Percentiles rank a stretch among this genome's conserved stretches.
Conservation (phyloP, 2,329 filamentous ascomycete species). For the Fusarium newnesense region DNA sequence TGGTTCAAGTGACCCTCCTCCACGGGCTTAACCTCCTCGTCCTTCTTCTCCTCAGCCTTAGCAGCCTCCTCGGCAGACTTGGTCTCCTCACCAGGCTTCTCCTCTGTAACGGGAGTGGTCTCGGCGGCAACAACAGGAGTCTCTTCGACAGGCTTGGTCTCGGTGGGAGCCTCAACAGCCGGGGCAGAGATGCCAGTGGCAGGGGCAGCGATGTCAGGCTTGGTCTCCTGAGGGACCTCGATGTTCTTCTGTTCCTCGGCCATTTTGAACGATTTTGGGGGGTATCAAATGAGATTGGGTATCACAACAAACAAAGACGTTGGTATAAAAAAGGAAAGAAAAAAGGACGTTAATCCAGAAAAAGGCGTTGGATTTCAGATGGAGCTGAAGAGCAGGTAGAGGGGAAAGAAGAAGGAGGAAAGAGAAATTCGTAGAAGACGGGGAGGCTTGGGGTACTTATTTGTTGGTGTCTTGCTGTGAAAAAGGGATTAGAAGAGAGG, state of each 20-base stretch:
- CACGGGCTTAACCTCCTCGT: constrained; percentile 73
- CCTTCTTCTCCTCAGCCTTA: constrained; percentile 56
- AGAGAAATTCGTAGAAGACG: constrained; percentile 32
- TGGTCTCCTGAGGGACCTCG: constrained; percentile 65
- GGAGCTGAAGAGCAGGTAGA: constrained; percentile 48
- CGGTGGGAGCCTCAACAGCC: constrained; percentile 48
- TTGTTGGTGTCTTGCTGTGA: constrained; percentile 40
- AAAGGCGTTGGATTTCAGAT: constrained; percentile 47
- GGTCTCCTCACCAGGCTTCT: constrained; percentile 56
- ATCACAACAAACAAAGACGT: constrained; percentile 62
- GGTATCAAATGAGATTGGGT: constrained; percentile 58
- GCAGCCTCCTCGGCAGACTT: constrained; percentile 55
- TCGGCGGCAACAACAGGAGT: constrained; percentile 48
- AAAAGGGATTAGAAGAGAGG: constrained; percentile 20
- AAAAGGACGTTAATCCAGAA: constrained; percentile 51
- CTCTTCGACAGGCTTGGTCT: constrained; percentile 54
- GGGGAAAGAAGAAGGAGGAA: constrained; percentile 48
- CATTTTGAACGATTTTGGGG: constrained; percentile 66
- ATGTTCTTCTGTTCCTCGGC: constrained; percentile 78
- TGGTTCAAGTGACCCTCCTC: constrained; percentile 88
- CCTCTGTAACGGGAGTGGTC: constrained; percentile 51
- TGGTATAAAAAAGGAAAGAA: constrained; percentile 53
- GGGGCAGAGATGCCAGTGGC: constrained; percentile 45
- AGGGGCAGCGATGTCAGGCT: constrained; percentile 49
- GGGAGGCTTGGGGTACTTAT: constrained; percentile 57